Evolutionary conservation across 345 rosid genomes (phyloP), one percentile per base, ranked within the genome.

Genomic region (Salix caprea): DNA sequence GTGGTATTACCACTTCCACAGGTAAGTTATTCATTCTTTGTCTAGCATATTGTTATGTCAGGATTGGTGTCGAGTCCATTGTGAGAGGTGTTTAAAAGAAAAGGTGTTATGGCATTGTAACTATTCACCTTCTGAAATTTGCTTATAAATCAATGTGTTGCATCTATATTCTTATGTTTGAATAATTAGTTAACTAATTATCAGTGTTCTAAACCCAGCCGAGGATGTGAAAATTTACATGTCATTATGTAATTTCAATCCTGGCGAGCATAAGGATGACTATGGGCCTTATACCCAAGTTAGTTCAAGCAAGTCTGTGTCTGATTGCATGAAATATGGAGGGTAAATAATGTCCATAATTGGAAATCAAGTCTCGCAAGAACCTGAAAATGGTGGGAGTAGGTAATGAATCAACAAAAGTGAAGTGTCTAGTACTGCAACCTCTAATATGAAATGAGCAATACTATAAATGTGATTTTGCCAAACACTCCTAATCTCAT

Each of bases 1-100:
- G 71, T 88, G 9, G 87, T 88, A 40, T 77, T 93, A 32, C 99
- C 99, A 18, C 87, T 95, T 79, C 97, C 97, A 19, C 97, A 95
- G 84, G 97, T 95, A 83, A 82, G 89, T 65, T 82, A 36, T 52
- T 78, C 13, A 40, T 30, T 71, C 37, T 26, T 36, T 40, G 44
- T 40, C 44, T 40, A 40, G 44, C 13, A 40, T 40, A 10, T 40
- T 3, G 3, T 40, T 40, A 10, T 40, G 10, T 2, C 11, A 11
- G 44, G 44, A 40, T 40, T 40, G 44, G 44, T 40, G 13, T 40
- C 44, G 13, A 40, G 44, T 40, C 3, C 11, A 11, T 40, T 40
- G 13, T 9, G 44, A 40, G 13, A 40, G 44, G 44, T 2, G 13
- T 11, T 40, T 10, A 40, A 40, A 40, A 40, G 44, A 10, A 40